Percentiles rank a stretch among this genome's conserved stretches.
These are phyloP conservation scores for Diplodia sapinea DNA, from an alignment of 2,329 filamentous ascomycete genomes.

Conservation along the genomic window DNA sequence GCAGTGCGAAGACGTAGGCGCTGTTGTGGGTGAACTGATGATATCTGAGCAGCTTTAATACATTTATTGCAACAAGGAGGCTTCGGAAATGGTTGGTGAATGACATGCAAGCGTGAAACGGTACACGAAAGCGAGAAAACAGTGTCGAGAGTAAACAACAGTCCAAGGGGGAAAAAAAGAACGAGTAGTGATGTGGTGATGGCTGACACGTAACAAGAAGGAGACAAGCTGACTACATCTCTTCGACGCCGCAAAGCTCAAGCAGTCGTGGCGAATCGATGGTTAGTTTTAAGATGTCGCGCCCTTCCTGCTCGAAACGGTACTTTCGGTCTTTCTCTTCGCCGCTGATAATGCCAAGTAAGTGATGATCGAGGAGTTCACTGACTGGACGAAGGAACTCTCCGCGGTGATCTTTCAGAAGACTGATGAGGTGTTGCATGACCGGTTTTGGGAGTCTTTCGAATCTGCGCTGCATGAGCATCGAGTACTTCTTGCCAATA, in stretches of 20 bases:
- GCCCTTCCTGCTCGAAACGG: background rate
- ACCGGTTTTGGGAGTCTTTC: background rate
- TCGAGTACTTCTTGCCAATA: background rate
- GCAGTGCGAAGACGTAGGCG: no score
- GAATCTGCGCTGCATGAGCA: background rate
- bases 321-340: background rate
- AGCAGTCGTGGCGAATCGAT: constrained; percentile 3
- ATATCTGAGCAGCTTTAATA: no score
- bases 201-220: no score
- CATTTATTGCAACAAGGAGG: no score
- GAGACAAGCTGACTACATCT: background rate
- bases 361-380: background rate
- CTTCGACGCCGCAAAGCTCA: constrained; percentile 3
- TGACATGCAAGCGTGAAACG: no score
- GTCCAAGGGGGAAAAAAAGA: no score
- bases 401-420: constrained; percentile 13
- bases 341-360: background rate
- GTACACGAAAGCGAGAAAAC: no score
- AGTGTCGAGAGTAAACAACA: no score
- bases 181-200: no score
- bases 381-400: constrained; percentile 14
- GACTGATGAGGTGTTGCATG: background rate
- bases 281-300: background rate
- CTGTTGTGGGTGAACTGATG: no score
- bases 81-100: no score